Base-by-base conservation (phyloP, 2,329 filamentous ascomycete species). In the Paracamarosporium sp. region DNA sequence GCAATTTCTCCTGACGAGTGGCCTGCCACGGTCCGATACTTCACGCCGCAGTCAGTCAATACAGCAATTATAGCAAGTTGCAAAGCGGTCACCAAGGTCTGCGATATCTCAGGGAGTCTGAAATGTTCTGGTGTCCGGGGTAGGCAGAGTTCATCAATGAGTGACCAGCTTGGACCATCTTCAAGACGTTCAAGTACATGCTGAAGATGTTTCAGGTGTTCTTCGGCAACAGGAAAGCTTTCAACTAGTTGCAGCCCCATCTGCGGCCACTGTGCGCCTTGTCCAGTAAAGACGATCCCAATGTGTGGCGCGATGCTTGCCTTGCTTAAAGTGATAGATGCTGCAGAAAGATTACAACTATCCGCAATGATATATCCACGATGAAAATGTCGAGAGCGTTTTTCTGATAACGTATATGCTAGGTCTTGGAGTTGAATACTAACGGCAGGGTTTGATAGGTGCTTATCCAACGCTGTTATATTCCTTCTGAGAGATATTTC, bases 1-100 rank as follows among this genome's bases (percentile, higher is more conserved):
- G 61, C 70, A 3, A 72, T 71, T 41, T 73, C 70, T 4, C 70
- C 69, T 8, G 59, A 60, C 3, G 70, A 71, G 27, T 71, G 68
- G 8, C 68, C 66, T 17, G 60, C 60, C 8, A 63, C 59, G 4
- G 53, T 46, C 0, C 30, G 8, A 1, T 59, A 59, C 9, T 17
- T n/a, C 8, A 70, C 50, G 2, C 51, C 53, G 55, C 60, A 67
- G 1, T 33, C 27, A 1, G 13, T 15, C 3, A 71, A 59, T 6
- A 70, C 36, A 9, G 60, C 50, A 1, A 63, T 25, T 1, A 71
- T 48, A 1, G 51, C 59, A 0, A 71, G 28, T 35, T 71, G 68
- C 0, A 70, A 30, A 5, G 62, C 61, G 4, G 66, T 64, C 25
- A 59, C 58, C 4, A 64, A 22, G 17, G 68, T 47, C 45, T 69